Percentiles rank a stretch among this genome's conserved stretches.
Evolutionary conservation across 495 filamentous ascomycete species (phyloP).

Genomic region (Parathielavia hyrcaniae): DNA sequence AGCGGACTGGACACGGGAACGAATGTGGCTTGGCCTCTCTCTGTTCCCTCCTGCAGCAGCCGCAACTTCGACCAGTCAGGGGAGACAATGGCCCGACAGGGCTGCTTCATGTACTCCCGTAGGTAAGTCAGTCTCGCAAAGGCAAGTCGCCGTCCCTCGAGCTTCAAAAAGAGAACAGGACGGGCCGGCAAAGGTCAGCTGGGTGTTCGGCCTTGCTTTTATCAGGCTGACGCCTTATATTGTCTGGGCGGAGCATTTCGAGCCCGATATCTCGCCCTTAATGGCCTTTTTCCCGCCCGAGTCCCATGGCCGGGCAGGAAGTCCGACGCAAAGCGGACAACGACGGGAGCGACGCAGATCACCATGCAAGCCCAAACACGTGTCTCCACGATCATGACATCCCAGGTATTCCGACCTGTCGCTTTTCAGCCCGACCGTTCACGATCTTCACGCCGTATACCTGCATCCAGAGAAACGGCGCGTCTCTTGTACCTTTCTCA

Average conservation of each 20-base stretch:
- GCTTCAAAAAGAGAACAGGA: background rate
- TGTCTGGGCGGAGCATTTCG: background rate
- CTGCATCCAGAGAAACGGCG: background rate
- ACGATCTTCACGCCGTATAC: background rate
- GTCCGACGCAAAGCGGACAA: background rate
- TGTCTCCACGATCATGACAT: background rate
- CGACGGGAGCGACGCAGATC: background rate
- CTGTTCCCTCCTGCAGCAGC: background rate
- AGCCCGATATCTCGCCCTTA: background rate
- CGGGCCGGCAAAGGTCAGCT: background rate
- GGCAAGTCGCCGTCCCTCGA: too few species aligned
- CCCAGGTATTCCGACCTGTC: background rate
- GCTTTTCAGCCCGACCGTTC: background rate
- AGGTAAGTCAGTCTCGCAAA: background rate
- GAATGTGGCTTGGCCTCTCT: slow-evolving; percentile 10
- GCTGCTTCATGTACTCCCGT: background rate
- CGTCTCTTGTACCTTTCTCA: background rate
- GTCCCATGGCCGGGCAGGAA: background rate
- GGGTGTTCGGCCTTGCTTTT: background rate
- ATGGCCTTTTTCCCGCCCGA: background rate
- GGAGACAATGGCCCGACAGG: background rate
- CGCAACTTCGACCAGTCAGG: background rate
- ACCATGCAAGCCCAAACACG: slow-evolving; percentile 8
- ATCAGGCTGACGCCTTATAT: background rate
- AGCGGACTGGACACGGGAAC: slow-evolving; percentile 3